Conservation (phyloP, 2,329 filamentous ascomycete species). For the Paracoccidioides lutzii region DNA sequence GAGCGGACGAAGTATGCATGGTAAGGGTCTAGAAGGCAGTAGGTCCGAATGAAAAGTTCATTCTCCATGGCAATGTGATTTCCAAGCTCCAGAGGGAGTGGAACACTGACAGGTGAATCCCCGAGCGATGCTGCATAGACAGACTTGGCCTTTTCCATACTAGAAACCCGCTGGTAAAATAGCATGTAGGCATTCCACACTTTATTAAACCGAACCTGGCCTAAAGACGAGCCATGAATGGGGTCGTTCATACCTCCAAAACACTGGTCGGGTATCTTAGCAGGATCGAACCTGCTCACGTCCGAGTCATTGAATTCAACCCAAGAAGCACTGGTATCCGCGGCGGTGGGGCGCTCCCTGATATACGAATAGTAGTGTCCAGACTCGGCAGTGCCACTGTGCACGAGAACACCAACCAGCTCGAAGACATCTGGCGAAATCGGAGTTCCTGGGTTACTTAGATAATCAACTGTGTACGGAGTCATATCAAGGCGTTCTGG, state of each 20-base stretch:
- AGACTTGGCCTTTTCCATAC: constrained; percentile 44
- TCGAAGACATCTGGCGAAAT: constrained; percentile 67
- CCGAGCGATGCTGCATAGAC: constrained; percentile 33
- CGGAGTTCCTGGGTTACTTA: constrained; percentile 49
- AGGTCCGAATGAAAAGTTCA: constrained; percentile 56
- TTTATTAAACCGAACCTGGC: constrained; percentile 46
- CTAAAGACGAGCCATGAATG: constrained; percentile 35
- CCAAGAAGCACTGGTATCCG: constrained; percentile 47
- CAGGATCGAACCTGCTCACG: constrained; percentile 62
- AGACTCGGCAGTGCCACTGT: constrained; percentile 82
- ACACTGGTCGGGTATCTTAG: constrained; percentile 59
- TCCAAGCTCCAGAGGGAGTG: constrained; percentile 33
- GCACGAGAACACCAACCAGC: constrained; percentile 86
- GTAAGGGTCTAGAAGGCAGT: constrained; percentile 63
- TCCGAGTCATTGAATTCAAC: constrained; percentile 90
- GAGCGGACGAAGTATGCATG: constrained; percentile 55
- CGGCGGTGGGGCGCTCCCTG: constrained; percentile 54
- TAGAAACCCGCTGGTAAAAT: constrained; percentile 76
- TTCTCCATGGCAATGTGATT: constrained; percentile 59
- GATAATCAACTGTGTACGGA: constrained; percentile 75
- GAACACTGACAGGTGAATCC: constrained; percentile 37
- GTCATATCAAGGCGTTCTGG: constrained; percentile 73
- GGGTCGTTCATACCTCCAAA: constrained; percentile 60
- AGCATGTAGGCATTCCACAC: constrained; percentile 89
- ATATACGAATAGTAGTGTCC: constrained; percentile 98